Evolutionary conservation across 129 eudicot species (phyloP), one percentile per base, ranked within the genome.

Genomic region (Chrysanthemum makinoi): DNA sequence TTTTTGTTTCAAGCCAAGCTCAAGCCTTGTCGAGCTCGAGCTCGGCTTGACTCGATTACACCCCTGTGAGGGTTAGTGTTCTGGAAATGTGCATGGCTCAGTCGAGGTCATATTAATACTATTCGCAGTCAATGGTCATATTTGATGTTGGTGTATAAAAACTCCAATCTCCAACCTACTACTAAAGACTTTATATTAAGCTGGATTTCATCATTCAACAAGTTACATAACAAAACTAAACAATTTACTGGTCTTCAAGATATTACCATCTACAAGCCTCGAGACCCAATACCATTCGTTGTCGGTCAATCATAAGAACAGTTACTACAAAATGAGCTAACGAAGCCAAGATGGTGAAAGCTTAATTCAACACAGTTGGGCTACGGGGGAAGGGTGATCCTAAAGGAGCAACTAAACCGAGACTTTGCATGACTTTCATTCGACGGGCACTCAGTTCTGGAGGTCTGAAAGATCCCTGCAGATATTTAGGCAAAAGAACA

Each of bases 391-490:
- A 87, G 14, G 85, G 89, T 65, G 93, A 87, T 19, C 93, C 87
- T 10, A 70, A 63, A 17, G 87, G 93, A 63, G 93, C 84, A 62
- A 68, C 74, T 54, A 87, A 72, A 62, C 89, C 92, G 63, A 84
- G 92, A 70, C 57, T 74, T 66, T 81, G 92, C 92, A 87, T 87
- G 75, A 87, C 83, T 69, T 81, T 87, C 74, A 87, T 35, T 68
- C 74, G 72, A 22, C 89, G 82, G 0, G 72, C 83, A 79, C 74
- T 86, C 8, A 47, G 30, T 51, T 57, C 86, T 68, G 58, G 67
- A 59, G 77, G 24, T 63, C 66, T 61, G 43, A 15, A 61, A 35
- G 4, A 16, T 16, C 14, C 68, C 68, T 63, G 52, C 68, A 35
- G 26, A 62, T 18, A 63, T 2, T 63, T 63, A 0, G n/a, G 39